Conservation (phyloP, 2,329 filamentous ascomycete species). For the Amylocarpus encephaloides region DNA sequence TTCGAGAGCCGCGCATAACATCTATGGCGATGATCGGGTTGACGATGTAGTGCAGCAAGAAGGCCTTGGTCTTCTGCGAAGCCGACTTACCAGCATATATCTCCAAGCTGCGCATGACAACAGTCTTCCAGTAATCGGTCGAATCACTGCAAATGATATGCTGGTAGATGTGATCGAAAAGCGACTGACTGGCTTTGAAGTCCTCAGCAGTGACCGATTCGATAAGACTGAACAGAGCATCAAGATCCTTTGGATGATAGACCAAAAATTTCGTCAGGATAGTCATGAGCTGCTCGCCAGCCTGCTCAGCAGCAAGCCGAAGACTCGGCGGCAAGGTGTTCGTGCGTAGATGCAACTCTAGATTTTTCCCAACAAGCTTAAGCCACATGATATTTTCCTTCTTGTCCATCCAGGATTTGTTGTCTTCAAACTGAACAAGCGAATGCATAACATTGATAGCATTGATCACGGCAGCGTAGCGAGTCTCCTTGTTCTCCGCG, state of each 20-base stretch:
- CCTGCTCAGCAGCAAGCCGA: slow-evolving; percentile 81
- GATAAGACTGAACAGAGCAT: slow-evolving; percentile 78
- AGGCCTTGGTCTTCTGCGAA: slow-evolving; percentile 87
- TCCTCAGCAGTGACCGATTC: slow-evolving; percentile 79
- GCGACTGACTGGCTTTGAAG: slow-evolving; percentile 66
- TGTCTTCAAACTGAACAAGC: slow-evolving; percentile 58
- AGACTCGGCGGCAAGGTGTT: slow-evolving; percentile 66
- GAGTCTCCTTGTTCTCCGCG: slow-evolving; percentile 62
- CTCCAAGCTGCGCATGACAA: slow-evolving; percentile 81
- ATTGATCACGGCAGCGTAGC: slow-evolving; percentile 69
- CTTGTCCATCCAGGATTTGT: slow-evolving; percentile 64
- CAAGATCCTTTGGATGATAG: slow-evolving; percentile 67
- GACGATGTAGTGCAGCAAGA: slow-evolving; percentile 83
- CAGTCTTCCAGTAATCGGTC: slow-evolving; percentile 75
- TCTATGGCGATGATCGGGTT: slow-evolving; percentile 98
- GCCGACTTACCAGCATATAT: slow-evolving; percentile 73
- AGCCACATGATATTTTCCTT: slow-evolving; percentile 55
- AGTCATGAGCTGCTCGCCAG: slow-evolving; percentile 77
- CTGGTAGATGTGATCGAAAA: slow-evolving; percentile 79
- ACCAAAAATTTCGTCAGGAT: slow-evolving; percentile 78
- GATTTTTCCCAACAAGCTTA: slow-evolving; percentile 63
- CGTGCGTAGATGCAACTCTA: slow-evolving; percentile 66
- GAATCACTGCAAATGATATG: slow-evolving; percentile 79
- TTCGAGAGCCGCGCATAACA: slow-evolving; percentile 73
- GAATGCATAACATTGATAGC: slow-evolving; percentile 80